Evolutionary conservation across 441 rosid genomes (phyloP).

Genomic region (Pelargonium citronellum): DNA sequence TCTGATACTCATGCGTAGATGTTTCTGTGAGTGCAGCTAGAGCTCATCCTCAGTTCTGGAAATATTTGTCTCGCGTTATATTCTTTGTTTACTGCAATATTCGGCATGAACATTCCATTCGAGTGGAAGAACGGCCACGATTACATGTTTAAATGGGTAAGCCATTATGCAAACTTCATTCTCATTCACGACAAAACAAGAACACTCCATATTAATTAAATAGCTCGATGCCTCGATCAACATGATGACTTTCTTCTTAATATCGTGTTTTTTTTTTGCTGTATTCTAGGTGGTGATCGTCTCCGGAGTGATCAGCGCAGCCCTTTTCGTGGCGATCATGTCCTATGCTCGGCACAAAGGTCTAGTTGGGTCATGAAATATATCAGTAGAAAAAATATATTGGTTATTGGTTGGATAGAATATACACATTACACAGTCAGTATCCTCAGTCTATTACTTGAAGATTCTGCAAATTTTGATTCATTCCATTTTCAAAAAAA

Average conservation of each 20-base stretch:
- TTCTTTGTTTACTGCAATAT: slow-evolving; percentile 73
- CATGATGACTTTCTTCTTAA: background rate
- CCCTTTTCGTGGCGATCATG: slow-evolving; percentile 47
- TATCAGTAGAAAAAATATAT: too few relatives aligned
- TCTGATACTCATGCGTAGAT: too few relatives aligned
- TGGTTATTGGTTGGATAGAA: too few relatives aligned
- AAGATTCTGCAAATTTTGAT: too few relatives aligned
- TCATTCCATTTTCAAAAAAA: too few relatives aligned
- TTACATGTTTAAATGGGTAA: slow-evolving; percentile 73
- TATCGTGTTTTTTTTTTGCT: background rate
- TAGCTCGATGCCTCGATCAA: background rate
- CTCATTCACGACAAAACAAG: background rate
- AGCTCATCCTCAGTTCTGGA: slow-evolving; percentile 73
- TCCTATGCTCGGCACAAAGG: slow-evolving; percentile 77
- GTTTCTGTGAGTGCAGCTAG: slow-evolving; percentile 49
- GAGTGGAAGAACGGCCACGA: slow-evolving; percentile 62
- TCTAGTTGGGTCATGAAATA: slow-evolving; percentile 65
- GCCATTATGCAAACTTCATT: slow-evolving; percentile 5
- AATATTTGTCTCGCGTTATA: slow-evolving; percentile 58
- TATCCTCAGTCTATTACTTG: too few relatives aligned
- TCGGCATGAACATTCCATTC: slow-evolving; percentile 90
- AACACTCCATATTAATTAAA: too few relatives aligned
- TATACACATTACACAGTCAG: too few relatives aligned
- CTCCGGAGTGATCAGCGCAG: slow-evolving; percentile 32
- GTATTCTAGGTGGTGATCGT: slow-evolving; percentile 50